Percentiles rank a stretch among this genome's conserved stretches.
Conservation (phyloP, 2,329 filamentous ascomycete species). For the Ophiostoma australiae region DNA sequence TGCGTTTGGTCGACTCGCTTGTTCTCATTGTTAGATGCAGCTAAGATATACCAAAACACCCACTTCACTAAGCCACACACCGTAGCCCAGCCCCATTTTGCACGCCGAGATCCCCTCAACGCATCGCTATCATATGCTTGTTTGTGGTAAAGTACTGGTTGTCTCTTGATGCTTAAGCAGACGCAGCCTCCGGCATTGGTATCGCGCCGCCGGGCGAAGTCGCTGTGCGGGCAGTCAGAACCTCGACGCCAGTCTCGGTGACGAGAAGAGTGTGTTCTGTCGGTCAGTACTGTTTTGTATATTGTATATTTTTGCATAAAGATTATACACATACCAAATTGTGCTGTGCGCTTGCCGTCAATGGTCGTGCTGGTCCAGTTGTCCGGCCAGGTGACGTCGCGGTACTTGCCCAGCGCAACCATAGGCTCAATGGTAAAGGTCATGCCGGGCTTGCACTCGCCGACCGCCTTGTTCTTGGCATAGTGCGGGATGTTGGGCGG, state of each 20-base stretch:
- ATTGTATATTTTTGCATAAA: too few species aligned
- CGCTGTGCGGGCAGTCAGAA: slow-evolving; percentile 68
- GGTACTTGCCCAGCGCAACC: slow-evolving; percentile 87
- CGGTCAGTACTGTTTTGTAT: background rate
- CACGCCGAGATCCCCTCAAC: slow-evolving; percentile 5
- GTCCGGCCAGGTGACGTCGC: slow-evolving; percentile 95
- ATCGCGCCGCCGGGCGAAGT: slow-evolving; percentile 73
- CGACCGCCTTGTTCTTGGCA: slow-evolving; percentile 95
- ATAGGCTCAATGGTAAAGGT: slow-evolving; percentile 99
- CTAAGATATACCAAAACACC: background rate
- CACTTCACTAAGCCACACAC: background rate
- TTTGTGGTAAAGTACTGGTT: background rate
- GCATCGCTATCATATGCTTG: background rate
- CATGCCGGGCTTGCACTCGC: slow-evolving; percentile 91
- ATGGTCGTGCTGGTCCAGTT: slow-evolving; percentile 96
- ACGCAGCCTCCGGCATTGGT: slow-evolving; percentile 44
- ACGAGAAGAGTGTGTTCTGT: slow-evolving; percentile 77
- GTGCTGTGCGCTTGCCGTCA: slow-evolving; percentile 84
- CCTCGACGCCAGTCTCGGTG: slow-evolving; percentile 77
- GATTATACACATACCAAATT: slow-evolving; percentile 64
- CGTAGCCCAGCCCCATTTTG: background rate
- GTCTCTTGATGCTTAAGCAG: background rate
- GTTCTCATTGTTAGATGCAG: background rate
- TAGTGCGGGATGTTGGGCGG: slow-evolving; percentile 95
- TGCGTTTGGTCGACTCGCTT: background rate